Base-by-base conservation (phyloP, 2,329 filamentous ascomycete genomes). In the Claviceps lovelessii region DNA sequence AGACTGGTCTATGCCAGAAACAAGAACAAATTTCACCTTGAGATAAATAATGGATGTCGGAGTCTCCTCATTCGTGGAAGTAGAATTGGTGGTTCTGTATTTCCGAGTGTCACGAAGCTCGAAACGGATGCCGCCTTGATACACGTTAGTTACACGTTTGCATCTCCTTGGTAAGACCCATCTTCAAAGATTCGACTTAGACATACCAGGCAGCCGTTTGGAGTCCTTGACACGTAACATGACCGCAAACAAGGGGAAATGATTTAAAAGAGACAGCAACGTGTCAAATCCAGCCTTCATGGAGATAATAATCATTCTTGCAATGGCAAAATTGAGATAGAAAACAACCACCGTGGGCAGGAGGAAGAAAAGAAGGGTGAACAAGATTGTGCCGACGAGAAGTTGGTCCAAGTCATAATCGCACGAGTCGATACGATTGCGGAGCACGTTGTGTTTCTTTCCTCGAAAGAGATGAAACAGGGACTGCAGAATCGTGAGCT, bases 381-480 rank as follows among this genome's bases (percentile, higher is more conserved):
- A 98, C 23, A 98, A 76, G 57, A 98, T 97, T 0, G 93, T 98
- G 57, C 93, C 93, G 8, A 98, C 84, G 7, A 98, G 83, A 4
- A 98, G 80, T 71, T 98, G 94, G 67, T 98, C 93, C 29, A 98
- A 80, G 67, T 97, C 93, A 71, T 98, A 98, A 72, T 97, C 93
- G 75, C 93, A 98, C 49, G 90, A 95, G 68, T 98, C 93, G 64
- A 98, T 97, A 71, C 93, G 90, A 65, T 96, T 95, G 58, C 94
- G 86, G 28, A 98, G 80, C 17, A 98, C 86, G 62, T 98, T 98
- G 66, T 95, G 86, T 70, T 98, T 98, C 74, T 96, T 97, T 56
- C 93, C 94, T 37, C 91, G 88, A 67, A 98, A 98, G 10, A 98
- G 83, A 67, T 98, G 94, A 70, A 98, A 98, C n/a, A 98, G 82